Conservation (phyloP, 1,284 basidiomycete species). For the Takashimella tepidaria region DNA sequence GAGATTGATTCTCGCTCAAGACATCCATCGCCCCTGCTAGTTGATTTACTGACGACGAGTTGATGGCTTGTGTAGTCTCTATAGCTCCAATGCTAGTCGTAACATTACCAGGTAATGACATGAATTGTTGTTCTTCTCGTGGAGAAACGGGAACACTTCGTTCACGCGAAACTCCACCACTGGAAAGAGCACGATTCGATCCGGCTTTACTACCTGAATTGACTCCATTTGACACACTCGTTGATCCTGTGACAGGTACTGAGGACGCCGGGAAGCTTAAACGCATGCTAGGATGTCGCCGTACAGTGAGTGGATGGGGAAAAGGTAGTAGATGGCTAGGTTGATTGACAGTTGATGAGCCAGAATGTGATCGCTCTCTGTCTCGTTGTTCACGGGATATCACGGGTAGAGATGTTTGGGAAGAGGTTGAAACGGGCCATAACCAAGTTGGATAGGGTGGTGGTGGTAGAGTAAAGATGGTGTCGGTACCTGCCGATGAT, state of each 20-base stretch:
- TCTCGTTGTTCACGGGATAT: background rate
- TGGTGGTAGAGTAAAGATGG: conserved; percentile 26
- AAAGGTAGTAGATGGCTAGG: conserved; percentile 24
- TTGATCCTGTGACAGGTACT: too few relatives aligned
- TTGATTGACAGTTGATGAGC: background rate
- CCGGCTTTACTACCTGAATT: too few relatives aligned
- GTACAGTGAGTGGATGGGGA: conserved; percentile 33
- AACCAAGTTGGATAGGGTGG: conserved; percentile 41
- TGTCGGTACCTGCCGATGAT: conserved; percentile 15
- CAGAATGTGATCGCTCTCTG: conserved; percentile 9
- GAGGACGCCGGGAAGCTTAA: conserved; percentile 26
- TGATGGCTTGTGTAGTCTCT: background rate
- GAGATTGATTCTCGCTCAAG: background rate
- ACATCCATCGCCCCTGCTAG: background rate
- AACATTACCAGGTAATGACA: too few relatives aligned
- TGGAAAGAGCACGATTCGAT: background rate
- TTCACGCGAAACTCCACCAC: background rate
- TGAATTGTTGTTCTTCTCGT: background rate
- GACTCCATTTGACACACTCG: too few relatives aligned
- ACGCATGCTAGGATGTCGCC: conserved; percentile 42
- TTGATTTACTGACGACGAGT: background rate
- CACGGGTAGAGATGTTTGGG: conserved; percentile 2
- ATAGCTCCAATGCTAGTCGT: background rate
- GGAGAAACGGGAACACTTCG: background rate
- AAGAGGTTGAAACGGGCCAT: conserved; percentile 25